Base-by-base conservation (phyloP, 1,139 yeast genomes). In the Debaryomyces robertsiae region DNA sequence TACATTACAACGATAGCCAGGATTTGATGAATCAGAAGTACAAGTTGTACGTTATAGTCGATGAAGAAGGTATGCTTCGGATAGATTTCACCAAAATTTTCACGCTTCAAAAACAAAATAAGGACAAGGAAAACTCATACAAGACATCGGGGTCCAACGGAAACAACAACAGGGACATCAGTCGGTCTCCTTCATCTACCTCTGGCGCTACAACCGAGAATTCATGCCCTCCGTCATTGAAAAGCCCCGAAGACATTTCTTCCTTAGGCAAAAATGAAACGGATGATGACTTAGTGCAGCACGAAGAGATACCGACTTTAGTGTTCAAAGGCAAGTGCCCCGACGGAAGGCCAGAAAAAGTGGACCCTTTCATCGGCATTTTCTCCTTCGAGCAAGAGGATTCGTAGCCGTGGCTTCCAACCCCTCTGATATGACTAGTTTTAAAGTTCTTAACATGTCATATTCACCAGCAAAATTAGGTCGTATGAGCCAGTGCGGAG, bases 291-390 rank as follows among this genome's bases (percentile, higher is more conserved):
- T 46, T 36, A 16, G 44, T 40, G 52, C 46, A 7, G 65, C 69
- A 65, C 23, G 69, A 65, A 4, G 69, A 67, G 36, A 46, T 63
- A 1, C 83, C 83, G 2, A 67, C 76, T 15, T 52, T 77, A 35
- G 65, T 78, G 6, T 78, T 77, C 49, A 60, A 72, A 45, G 83
- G 82, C 0, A 67, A 65, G 42, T 76, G 79, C 46, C 81, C 82
- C 1, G 78, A 75, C 44, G 80, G 81, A 4, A 64, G 74, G 36
- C 81, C 81, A 1, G 81, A 77, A 45, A 65, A 61, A 27, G 67
- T 75, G 19, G 81, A 75, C 50, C 81, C 82, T 4, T 77, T 77
- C 46, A 77, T 78, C 32, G 83, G 83, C 1, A 77, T 77, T 11
- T 75, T 77, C 46, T 73, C 76, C 27, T 77, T 78, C 53, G 81